Percentiles rank a stretch among this genome's conserved stretches.
Evolutionary conservation across 1,284 basidiomycete species (phyloP).

Genomic region (Cutaneotrichosporon dermatis): DNA sequence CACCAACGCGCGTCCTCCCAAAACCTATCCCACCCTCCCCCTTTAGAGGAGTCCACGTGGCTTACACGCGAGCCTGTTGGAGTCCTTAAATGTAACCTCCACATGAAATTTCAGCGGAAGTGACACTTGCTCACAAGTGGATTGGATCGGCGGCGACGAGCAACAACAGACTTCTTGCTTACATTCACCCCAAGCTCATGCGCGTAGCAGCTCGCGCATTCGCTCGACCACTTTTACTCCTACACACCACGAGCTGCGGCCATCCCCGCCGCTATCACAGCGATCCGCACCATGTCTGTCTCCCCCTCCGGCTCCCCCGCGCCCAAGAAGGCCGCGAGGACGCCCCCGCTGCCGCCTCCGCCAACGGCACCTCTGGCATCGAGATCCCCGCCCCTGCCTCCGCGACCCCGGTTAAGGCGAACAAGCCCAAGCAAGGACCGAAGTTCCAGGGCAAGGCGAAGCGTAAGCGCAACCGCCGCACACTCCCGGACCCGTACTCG

Average conservation of each 20-base stretch:
- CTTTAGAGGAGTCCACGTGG: not conserved
- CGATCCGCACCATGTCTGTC: not conserved
- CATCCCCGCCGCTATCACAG: too few relatives aligned
- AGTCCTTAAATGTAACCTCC: slow-evolving; percentile 6
- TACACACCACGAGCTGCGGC: not conserved
- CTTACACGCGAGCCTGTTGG: not conserved
- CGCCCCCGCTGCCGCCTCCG: not conserved
- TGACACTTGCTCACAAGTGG: not conserved
- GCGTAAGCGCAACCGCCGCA: slow-evolving; percentile 30
- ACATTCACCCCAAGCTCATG: not conserved
- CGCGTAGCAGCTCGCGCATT: slow-evolving; percentile 2
- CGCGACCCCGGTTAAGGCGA: not conserved
- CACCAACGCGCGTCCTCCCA: slow-evolving; percentile 7
- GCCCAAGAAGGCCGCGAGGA: slow-evolving; percentile 14
- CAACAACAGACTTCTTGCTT: not conserved
- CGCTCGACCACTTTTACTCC: slow-evolving; percentile 13
- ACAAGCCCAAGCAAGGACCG: slow-evolving; percentile 1
- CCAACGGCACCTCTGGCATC: not conserved
- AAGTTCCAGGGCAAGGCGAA: slow-evolving; percentile 21
- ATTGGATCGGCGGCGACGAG: not conserved
- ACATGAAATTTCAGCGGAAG: slow-evolving; percentile 24
- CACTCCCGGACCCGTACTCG: slow-evolving; percentile 61
- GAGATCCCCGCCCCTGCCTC: not conserved
- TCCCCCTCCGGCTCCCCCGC: slow-evolving; percentile 1
- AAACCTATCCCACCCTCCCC: not conserved